Evolutionary conservation across 2,329 filamentous ascomycete genomes (phyloP).

Genomic region (Diaporthe velutina): DNA sequence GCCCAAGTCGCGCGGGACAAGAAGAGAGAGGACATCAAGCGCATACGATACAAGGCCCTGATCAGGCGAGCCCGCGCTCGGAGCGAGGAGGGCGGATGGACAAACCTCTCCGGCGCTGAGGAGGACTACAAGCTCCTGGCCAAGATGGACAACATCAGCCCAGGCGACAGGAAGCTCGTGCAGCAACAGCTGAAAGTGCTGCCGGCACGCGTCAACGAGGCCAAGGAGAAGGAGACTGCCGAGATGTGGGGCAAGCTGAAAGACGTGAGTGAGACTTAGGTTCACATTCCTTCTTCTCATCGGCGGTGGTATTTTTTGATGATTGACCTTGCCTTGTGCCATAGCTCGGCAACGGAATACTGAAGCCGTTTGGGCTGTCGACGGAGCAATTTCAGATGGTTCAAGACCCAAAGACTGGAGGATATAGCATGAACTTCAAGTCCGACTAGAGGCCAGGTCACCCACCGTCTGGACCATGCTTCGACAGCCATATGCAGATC

Average conservation of each 20-base stretch:
- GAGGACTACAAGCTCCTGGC: slow-evolving; percentile 83
- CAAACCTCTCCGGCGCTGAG: slow-evolving; percentile 80
- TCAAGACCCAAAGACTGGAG: slow-evolving; percentile 89
- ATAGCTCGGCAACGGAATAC: slow-evolving; percentile 83
- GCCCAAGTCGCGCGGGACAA: slow-evolving; percentile 50
- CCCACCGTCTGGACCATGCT: background rate
- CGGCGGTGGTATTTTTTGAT: background rate
- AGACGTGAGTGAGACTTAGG: slow-evolving; percentile 65
- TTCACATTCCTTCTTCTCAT: background rate
- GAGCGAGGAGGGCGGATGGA: slow-evolving; percentile 81
- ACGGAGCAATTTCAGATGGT: slow-evolving; percentile 96
- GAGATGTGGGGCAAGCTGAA: slow-evolving; percentile 99
- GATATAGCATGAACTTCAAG: slow-evolving; percentile 93
- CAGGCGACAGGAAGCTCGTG: slow-evolving; percentile 77
- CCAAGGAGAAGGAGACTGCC: slow-evolving; percentile 87
- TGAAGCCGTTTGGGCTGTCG: slow-evolving; percentile 93
- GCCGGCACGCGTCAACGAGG: slow-evolving; percentile 77
- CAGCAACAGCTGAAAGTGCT: slow-evolving; percentile 74
- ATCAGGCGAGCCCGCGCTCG: slow-evolving; percentile 82
- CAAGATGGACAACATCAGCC: slow-evolving; percentile 70
- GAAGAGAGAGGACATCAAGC: slow-evolving; percentile 73
- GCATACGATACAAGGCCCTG: slow-evolving; percentile 86
- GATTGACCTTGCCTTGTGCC: background rate
- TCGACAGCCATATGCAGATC: background rate
- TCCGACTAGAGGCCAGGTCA: background rate